Evolutionary conservation across 2,329 filamentous ascomycete genomes (phyloP), one percentile per base, ranked within the genome.

Genomic region (Neopestalotiopsis sp.): DNA sequence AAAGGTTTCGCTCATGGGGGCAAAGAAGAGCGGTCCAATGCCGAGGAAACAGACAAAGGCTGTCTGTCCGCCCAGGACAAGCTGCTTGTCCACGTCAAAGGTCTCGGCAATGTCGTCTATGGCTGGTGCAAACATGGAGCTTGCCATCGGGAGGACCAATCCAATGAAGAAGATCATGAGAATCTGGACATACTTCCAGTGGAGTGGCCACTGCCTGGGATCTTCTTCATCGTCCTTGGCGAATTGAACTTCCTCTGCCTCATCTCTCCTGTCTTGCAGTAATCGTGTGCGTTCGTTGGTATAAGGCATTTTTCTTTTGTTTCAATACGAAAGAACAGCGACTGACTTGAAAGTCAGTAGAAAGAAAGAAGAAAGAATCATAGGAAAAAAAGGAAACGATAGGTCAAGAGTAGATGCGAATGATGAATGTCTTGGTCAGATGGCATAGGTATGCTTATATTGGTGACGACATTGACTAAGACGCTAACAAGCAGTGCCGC

Each of bases 401-500:
- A 17, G 52, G 52, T n/a, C 52, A 24, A 17, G 12, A 17, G 9
- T 58, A 58, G 17, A 38, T 38, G 10, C 34, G 34, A 38, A 7
- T 38, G 34, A 38, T 10, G 10, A 58, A 58, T 24, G 28, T 13
- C n/a, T 24, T 30, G 28, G 28, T 59, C n/a, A 17, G 20, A 59
- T 30, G 52, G 34, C 34, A 38, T 38, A 38, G 34, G 34, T 10
- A 24, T 28, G n/a, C 57, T n/a, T 28, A 28, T 24, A 5, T 59
- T 30, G 57, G 57, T 59, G 57, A 59, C 57, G 57, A 59, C 57
- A 59, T 59, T 24, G 57, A 59, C 57, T 59, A 30, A n/a, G 17
- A 28, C n/a, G 57, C 57, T 13, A 28, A n/a, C 28, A 59, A 28
- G 34, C 34, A 38, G 34, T 7, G 34, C 34, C 34, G 34, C 34